Evolutionary conservation across 1,139 yeast species (phyloP).

Genomic region (Tardiomyces blankii): DNA sequence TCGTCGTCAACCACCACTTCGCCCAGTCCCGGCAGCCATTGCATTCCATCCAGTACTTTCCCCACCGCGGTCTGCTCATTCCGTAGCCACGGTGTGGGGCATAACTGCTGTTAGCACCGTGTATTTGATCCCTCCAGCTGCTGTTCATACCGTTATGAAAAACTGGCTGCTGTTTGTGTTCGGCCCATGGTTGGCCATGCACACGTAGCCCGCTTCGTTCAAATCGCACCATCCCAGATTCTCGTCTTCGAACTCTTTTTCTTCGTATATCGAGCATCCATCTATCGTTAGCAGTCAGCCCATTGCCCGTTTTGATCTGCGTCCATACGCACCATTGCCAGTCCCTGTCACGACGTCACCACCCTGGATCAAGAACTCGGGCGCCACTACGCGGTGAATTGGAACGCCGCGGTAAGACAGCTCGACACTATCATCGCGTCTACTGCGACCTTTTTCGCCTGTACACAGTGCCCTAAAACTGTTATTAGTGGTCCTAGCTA

Average conservation of each 20-base stretch:
- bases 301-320: not conserved
- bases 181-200: conserved; percentile 37
- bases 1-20: conserved; percentile 20
- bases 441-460: conserved; percentile 14
- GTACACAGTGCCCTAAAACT: conserved; percentile 17
- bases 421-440: conserved; percentile 3
- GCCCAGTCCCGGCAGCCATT: conserved; percentile 36
- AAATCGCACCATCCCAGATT: conserved; percentile 31
- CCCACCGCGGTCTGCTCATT: conserved; percentile 70
- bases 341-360: conserved; percentile 46
- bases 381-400: conserved; percentile 59
- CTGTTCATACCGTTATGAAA: conserved; percentile 22
- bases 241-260: conserved; percentile 45
- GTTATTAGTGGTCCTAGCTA: not conserved
- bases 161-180: conserved; percentile 34
- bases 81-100: conserved; percentile 31
- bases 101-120: conserved; percentile 37
- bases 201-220: conserved; percentile 20
- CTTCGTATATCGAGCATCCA: conserved; percentile 21
- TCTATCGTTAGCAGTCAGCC: conserved; percentile 6
- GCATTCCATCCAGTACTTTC: conserved; percentile 48
- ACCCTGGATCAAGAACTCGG: conserved; percentile 68
- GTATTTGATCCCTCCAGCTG: conserved; percentile 23
- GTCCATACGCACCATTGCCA: conserved; percentile 9
- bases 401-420: conserved; percentile 34